A percentile compares a stretch with the other conserved stretches of the same genome.
phyloP scores from a whole-genome alignment of 1,284 basidiomycete species.

The Fistulinella cinereoalba region DNA sequence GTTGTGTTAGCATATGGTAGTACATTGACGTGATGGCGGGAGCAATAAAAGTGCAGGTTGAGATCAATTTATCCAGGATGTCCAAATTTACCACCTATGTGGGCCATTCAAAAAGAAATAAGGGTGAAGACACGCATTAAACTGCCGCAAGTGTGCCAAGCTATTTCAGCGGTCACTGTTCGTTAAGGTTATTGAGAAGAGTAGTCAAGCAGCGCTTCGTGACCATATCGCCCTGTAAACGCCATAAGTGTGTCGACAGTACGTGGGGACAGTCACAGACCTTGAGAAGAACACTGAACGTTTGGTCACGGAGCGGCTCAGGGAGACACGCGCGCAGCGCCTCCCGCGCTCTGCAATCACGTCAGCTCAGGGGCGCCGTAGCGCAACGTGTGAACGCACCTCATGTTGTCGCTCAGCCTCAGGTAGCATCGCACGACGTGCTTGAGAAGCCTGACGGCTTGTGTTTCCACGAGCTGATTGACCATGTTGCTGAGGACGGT shows the following conservation, averaged over 20 bases:
- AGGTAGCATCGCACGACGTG: slow-evolving; percentile 98
- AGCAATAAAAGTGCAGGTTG: slow-evolving; percentile 33
- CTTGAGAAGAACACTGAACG: slow-evolving; percentile 89
- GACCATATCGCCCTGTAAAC: slow-evolving; percentile 83
- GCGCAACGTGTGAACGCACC: slow-evolving; percentile 49
- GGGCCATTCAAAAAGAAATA: slow-evolving; percentile 17
- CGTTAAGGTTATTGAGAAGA: slow-evolving; percentile 87
- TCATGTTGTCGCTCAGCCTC: slow-evolving; percentile 92
- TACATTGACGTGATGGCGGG: slow-evolving; percentile 27
- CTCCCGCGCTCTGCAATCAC: slow-evolving; percentile 77
- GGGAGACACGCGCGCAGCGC: slow-evolving; percentile 96
- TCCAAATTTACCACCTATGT: slow-evolving; percentile 29
- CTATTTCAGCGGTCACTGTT: slow-evolving; percentile 37
- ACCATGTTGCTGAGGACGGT: slow-evolving; percentile 99
- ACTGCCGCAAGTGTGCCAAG: neutral
- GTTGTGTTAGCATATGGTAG: slow-evolving; percentile 33
- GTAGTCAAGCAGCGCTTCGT: slow-evolving; percentile 96
- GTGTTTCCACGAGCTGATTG: slow-evolving; percentile 92
- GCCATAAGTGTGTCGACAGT: slow-evolving; percentile 3
- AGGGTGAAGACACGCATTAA: slow-evolving; percentile 5
- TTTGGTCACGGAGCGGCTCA: slow-evolving; percentile 92
- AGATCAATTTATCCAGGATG: slow-evolving; percentile 32
- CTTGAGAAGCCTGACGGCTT: slow-evolving; percentile 94
- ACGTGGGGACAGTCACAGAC: slow-evolving; percentile 41
- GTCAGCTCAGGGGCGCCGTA: slow-evolving; percentile 7